Evolutionary conservation across 495 filamentous ascomycete species (phyloP).

Genomic region (Aspergillus heteromorphus): DNA sequence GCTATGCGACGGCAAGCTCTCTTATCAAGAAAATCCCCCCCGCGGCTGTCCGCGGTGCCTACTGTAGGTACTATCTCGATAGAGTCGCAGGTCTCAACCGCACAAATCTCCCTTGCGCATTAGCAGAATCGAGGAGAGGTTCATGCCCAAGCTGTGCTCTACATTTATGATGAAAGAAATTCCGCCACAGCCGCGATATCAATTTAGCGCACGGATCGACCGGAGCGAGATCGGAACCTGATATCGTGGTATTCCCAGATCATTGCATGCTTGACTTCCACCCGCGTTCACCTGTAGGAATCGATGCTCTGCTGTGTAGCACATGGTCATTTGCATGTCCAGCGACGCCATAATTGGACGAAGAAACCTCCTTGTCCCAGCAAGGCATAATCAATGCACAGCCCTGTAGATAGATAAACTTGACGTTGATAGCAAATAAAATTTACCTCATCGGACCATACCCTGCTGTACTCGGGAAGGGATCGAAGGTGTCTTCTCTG

Average conservation of each 20-base stretch:
- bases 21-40: background rate
- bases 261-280: background rate
- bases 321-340: background rate
- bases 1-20: background rate
- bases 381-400: background rate
- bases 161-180: constrained; percentile 1
- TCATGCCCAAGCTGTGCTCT: background rate
- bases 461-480: background rate
- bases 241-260: background rate
- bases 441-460: background rate
- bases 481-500: too few relatives aligned
- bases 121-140: background rate
- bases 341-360: background rate
- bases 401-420: background rate
- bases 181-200: constrained; percentile 28
- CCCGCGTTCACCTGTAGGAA: background rate
- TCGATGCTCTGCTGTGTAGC: background rate
- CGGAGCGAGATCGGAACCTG: constrained; percentile 1
- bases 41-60: background rate
- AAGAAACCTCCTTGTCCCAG: background rate
- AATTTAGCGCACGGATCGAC: background rate
- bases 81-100: background rate
- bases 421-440: background rate
- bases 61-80: background rate
- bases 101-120: background rate